Evolutionary conservation across 2,329 filamentous ascomycete genomes (phyloP).

Genomic region (Verticillium klebahnii): DNA sequence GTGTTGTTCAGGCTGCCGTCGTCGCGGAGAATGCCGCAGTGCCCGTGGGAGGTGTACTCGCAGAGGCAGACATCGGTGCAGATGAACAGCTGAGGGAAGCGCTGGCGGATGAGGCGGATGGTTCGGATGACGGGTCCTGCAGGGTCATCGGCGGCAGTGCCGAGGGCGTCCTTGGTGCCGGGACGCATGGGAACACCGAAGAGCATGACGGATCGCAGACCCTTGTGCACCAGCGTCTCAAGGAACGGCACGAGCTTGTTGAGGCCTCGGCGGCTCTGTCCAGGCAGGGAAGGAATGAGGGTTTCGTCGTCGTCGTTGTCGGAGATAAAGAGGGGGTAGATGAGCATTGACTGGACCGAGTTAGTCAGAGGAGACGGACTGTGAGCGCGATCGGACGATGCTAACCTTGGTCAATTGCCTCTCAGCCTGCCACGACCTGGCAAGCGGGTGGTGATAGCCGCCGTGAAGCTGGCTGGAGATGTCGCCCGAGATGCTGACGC

Average conservation of each 20-base stretch:
- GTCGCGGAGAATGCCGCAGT: slow-evolving; percentile 92
- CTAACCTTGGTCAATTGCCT: slow-evolving; percentile 78
- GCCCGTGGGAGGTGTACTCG: slow-evolving; percentile 97
- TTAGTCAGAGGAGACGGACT: neutral
- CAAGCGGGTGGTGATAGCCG: slow-evolving; percentile 76
- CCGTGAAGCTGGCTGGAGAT: slow-evolving; percentile 81
- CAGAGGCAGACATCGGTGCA: slow-evolving; percentile 92
- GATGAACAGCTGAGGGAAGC: slow-evolving; percentile 89
- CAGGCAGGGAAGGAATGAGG: slow-evolving; percentile 83
- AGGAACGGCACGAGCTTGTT: slow-evolving; percentile 84
- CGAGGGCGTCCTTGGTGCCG: slow-evolving; percentile 82
- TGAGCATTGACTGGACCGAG: slow-evolving; percentile 79
- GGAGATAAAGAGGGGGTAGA: slow-evolving; percentile 95
- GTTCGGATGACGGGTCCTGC: slow-evolving; percentile 84
- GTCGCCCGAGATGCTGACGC: slow-evolving; percentile 66
- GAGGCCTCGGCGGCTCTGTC: slow-evolving; percentile 82
- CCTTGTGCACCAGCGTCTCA: slow-evolving; percentile 81
- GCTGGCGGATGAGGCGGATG: slow-evolving; percentile 77
- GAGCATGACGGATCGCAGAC: slow-evolving; percentile 86
- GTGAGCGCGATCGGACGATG: slow-evolving; percentile 1
- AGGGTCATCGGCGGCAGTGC: slow-evolving; percentile 89
- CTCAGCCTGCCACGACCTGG: slow-evolving; percentile 78
- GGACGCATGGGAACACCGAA: slow-evolving; percentile 88
- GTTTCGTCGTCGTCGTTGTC: slow-evolving; percentile 91
- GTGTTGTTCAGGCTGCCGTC: slow-evolving; percentile 92